These are phyloP conservation scores for Cryptococcus sp. DNA, from an alignment of 1,284 basidiomycete species.

Conservation along the genomic window DNA sequence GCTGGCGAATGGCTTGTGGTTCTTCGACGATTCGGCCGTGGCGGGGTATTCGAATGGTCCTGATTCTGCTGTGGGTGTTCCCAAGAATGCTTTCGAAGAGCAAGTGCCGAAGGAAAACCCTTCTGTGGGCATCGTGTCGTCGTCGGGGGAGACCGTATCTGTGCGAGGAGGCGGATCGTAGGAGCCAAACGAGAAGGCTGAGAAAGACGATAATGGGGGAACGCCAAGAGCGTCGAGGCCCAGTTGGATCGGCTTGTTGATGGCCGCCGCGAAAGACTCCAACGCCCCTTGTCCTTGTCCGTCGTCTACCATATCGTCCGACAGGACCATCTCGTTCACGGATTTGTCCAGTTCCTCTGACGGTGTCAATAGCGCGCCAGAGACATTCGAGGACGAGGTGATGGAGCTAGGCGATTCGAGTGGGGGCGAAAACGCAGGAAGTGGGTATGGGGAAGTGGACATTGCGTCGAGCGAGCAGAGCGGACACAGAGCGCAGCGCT, in stretches of 20 bases:
- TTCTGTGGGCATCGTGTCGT: conserved; percentile 11
- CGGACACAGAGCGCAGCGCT: too few species aligned
- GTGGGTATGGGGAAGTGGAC: not conserved
- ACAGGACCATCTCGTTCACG: conserved; percentile 11
- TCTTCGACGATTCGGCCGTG: not conserved
- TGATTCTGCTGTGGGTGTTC: conserved; percentile 37
- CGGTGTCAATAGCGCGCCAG: conserved; percentile 16
- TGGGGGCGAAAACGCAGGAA: conserved; percentile 3
- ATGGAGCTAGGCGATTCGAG: conserved; percentile 17
- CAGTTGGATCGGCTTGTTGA: not conserved
- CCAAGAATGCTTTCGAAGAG: conserved; percentile 15
- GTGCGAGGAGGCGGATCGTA: not conserved
- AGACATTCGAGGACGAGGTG: conserved; percentile 9
- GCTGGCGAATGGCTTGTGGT: not conserved
- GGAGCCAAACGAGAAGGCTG: not conserved
- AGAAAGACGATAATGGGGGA: not conserved
- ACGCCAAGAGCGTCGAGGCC: too few species aligned
- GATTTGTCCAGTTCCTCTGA: conserved; percentile 17
- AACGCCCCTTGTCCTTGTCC: conserved; percentile 1
- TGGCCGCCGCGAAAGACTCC: not conserved
- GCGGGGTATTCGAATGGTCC: conserved; percentile 42
- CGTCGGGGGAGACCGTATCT: not conserved
- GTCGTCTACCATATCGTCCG: not conserved
- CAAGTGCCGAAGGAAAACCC: conserved; percentile 27
- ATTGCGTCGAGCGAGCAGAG: not conserved